Percentiles rank a stretch among this genome's conserved stretches.
phyloP scores from a whole-genome alignment of 352 stramenopile species.

The Pilasporangium apinafurcum region DNA sequence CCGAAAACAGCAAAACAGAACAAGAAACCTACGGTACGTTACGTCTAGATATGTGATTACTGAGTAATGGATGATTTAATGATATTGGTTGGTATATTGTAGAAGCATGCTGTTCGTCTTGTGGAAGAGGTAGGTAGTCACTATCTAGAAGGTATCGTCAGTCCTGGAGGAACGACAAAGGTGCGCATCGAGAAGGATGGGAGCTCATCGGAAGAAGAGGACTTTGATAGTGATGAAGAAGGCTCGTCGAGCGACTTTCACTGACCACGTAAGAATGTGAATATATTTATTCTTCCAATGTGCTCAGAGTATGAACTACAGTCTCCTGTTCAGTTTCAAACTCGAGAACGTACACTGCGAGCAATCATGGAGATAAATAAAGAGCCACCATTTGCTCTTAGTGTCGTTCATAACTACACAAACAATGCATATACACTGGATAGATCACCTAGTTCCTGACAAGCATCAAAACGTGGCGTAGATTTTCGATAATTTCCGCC shows the following conservation, averaged over 20 bases:
- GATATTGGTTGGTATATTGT: constrained; percentile 1
- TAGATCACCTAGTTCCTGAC: constrained; percentile 10
- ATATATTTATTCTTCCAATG: constrained; percentile 5
- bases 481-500: constrained; percentile 11
- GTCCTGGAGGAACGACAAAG: constrained; percentile 52
- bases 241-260: constrained; percentile 13
- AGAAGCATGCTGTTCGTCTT: constrained; percentile 41
- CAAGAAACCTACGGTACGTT: constrained; percentile 28
- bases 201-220: constrained; percentile 30
- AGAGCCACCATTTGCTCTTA: too few species aligned
- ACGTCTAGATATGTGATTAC: too few species aligned
- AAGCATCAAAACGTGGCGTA: constrained; percentile 19
- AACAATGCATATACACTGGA: too few species aligned
- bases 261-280: neutral
- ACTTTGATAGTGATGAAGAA: constrained; percentile 18
- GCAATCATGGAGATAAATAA: too few species aligned
- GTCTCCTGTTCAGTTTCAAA: too few species aligned
- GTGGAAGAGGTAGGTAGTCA: constrained; percentile 33
- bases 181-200: constrained; percentile 49
- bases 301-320: too few species aligned
- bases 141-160: constrained; percentile 46
- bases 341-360: too few species aligned
- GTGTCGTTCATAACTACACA: too few species aligned
- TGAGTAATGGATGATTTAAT: neutral
- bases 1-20: constrained; percentile 14